Percentiles rank a stretch among this genome's conserved stretches.
phyloP scores from a whole-genome alignment of 2,329 filamentous ascomycete genomes.

The Tolypocladium pustulatum region DNA sequence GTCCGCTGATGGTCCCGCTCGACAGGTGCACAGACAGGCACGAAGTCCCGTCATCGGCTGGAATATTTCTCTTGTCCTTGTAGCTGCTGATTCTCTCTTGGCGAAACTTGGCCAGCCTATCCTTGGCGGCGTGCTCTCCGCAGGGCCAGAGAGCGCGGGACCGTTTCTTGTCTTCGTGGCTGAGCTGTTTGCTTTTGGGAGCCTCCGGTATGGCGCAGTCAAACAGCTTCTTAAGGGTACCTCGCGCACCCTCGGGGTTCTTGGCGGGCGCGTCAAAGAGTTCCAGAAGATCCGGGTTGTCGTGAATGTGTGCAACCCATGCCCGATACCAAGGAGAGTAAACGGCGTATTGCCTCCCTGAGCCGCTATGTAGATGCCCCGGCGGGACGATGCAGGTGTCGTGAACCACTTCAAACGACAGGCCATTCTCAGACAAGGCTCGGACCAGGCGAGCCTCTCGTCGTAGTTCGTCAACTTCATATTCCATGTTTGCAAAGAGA shows the following conservation, averaged over 20 bases:
- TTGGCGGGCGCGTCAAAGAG: constrained; percentile 38
- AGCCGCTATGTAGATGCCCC: constrained; percentile 53
- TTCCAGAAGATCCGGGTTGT: constrained; percentile 56
- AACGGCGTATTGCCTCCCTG: constrained; percentile 72
- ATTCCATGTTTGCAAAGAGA: constrained; percentile 76
- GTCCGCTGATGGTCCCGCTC: constrained; percentile 55
- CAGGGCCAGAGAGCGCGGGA: constrained; percentile 58
- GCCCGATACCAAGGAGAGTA: constrained; percentile 73
- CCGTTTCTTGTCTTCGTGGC: constrained; percentile 44
- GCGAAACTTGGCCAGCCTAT: constrained; percentile 57
- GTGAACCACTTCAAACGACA: constrained; percentile 62
- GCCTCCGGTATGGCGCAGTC: constrained; percentile 46
- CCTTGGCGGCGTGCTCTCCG: constrained; percentile 61
- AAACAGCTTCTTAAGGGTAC: constrained; percentile 47
- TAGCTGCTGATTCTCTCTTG: constrained; percentile 53
- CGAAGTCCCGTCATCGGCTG: constrained; percentile 52
- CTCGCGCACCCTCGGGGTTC: constrained; percentile 21
- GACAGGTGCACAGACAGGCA: constrained; percentile 62
- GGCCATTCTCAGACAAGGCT: constrained; percentile 48
- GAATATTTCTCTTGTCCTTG: constrained; percentile 53
- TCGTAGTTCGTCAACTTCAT: constrained; percentile 82
- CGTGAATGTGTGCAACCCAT: constrained; percentile 65
- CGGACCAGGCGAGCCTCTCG: constrained; percentile 60
- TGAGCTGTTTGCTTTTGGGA: constrained; percentile 53
- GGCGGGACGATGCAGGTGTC: constrained; percentile 79